Evolutionary conservation across 31 red algal genomes (phyloP), one percentile per base, ranked within the genome.

Genomic region (Odonthalia washingtoniensis): DNA sequence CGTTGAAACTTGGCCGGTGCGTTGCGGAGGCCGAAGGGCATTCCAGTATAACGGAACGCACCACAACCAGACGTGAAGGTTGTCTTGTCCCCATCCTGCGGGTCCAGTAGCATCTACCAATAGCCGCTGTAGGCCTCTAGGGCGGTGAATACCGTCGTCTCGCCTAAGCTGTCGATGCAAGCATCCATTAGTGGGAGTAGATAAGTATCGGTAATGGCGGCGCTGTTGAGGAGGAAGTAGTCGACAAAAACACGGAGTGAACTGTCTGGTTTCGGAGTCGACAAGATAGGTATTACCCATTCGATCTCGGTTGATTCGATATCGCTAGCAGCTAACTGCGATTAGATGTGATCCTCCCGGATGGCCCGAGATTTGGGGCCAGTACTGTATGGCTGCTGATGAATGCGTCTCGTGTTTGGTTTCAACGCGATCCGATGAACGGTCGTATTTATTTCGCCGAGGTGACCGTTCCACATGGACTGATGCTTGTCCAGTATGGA

Each of bases 1-100:
- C 81, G 67, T 46, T 91, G 70, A 73, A 91, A 91, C 1, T 61
- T 85, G 1, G 44, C 80, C 0, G 52, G 80, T 1, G 80, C 89
- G 35, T 85, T 91, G 34, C 26, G 72, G 0, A 91, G 37, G 28
- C 89, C 89, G 14, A 91, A 91, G 1, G 89, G 80, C 68, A 91
- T 75, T 0, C 80, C 18, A 34, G 27, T 53, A 57, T 75, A 91
- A 34, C 70, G 38, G 39, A 70, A 85, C 0, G 77, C 1, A 9
- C 73, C 81, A 0, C 24, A 0, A 52, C 65, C 72, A 31, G 34
- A 52, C 2, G n/a, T n/a, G n/a, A n/a, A n/a, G n/a, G n/a, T n/a
- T n/a, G n/a, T n/a, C n/a, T n/a, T n/a, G n/a, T n/a, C 73, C 78
- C n/a, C 84, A 84, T 1, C 35, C 69, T 1, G 80, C 43, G n/a